phyloP scores from a whole-genome alignment of 1,139 yeast genomes.

The Diutina ranongensis region DNA sequence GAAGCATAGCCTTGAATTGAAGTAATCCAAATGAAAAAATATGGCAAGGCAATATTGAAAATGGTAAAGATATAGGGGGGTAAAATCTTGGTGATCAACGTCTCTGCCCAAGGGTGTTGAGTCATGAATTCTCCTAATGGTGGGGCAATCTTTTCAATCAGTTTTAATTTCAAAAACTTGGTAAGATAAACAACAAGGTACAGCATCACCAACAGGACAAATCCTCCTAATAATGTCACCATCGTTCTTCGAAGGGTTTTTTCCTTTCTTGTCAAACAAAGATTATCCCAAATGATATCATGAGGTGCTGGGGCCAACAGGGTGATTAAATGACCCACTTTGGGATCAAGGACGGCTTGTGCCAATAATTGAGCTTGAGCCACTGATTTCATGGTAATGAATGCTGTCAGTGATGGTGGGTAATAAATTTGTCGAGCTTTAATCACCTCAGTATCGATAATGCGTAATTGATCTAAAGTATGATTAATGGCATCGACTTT shows the following conservation, averaged over 20 bases:
- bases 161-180: conserved; percentile 57
- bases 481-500: conserved; percentile 56
- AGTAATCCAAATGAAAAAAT: conserved; percentile 55
- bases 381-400: conserved; percentile 73
- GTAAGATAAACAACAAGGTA: conserved; percentile 69
- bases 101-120: conserved; percentile 56
- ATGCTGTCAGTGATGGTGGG: conserved; percentile 41
- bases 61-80: conserved; percentile 69
- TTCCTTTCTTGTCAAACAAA: conserved; percentile 46
- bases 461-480: conserved; percentile 43
- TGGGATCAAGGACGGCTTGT: conserved; percentile 68
- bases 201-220: conserved; percentile 51
- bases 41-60: conserved; percentile 57
- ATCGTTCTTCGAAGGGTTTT: conserved; percentile 44
- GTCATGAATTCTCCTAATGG: conserved; percentile 48
- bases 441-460: conserved; percentile 40
- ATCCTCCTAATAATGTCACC: conserved; percentile 49
- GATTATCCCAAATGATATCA: conserved; percentile 68
- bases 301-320: conserved; percentile 73
- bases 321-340: conserved; percentile 61
- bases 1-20: conserved; percentile 62
- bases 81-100: conserved; percentile 59
- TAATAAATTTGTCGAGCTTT: conserved; percentile 1
- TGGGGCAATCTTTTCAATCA: conserved; percentile 67
- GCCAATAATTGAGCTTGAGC: conserved; percentile 85